phyloP scores from a whole-genome alignment of 2,329 filamentous ascomycete genomes.

The Ceratocystis cubensis region DNA sequence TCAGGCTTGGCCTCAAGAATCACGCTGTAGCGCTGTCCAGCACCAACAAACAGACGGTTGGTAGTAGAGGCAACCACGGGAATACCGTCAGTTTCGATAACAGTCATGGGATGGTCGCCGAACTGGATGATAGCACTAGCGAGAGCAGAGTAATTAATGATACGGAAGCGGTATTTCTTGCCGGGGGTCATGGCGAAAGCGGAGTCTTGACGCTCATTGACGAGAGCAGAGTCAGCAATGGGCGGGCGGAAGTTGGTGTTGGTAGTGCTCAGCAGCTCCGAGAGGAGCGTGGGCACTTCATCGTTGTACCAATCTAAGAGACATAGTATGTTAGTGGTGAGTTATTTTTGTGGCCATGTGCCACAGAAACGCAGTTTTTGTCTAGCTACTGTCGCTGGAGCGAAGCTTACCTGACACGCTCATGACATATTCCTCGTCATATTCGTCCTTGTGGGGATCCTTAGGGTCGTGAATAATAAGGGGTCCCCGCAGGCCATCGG shows the following conservation, averaged over 20 bases:
- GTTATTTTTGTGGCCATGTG: background rate
- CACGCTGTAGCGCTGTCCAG: slow-evolving; percentile 38
- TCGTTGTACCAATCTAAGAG: slow-evolving; percentile 45
- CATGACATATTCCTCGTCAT: slow-evolving; percentile 41
- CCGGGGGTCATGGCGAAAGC: slow-evolving; percentile 13
- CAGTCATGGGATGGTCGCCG: slow-evolving; percentile 33
- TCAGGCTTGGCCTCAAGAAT: slow-evolving; percentile 32
- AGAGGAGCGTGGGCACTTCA: slow-evolving; percentile 37
- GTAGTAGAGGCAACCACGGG: slow-evolving; percentile 30
- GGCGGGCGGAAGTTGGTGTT: slow-evolving; percentile 41
- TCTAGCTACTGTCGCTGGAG: background rate
- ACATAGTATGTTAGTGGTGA: background rate
- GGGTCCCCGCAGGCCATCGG: slow-evolving; percentile 44
- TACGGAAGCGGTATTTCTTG: slow-evolving; percentile 35
- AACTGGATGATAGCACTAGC: slow-evolving; percentile 35
- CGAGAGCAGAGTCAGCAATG: slow-evolving; percentile 38
- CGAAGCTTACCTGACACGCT: slow-evolving; percentile 32
- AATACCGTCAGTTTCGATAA: slow-evolving; percentile 35
- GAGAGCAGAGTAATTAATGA: slow-evolving; percentile 36
- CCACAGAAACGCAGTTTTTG: background rate
- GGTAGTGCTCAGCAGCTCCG: slow-evolving; percentile 34
- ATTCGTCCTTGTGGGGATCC: slow-evolving; percentile 34
- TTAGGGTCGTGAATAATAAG: slow-evolving; percentile 42
- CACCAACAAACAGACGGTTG: slow-evolving; percentile 32
- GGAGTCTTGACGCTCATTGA: slow-evolving; percentile 36